phyloP scores from a whole-genome alignment of 2,329 filamentous ascomycete genomes.

The Coniochaeta sp. region DNA sequence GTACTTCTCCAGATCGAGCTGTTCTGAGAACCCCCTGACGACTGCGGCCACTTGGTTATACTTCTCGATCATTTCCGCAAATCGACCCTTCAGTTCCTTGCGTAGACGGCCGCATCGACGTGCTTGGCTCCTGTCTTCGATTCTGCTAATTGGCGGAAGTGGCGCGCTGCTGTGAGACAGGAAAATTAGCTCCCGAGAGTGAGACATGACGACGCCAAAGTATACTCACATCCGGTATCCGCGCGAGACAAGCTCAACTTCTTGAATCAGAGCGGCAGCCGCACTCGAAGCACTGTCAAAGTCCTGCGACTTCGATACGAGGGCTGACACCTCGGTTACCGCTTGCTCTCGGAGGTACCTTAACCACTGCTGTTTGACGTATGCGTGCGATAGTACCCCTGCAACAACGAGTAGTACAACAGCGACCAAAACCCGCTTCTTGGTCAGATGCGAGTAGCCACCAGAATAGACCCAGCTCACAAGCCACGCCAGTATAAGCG shows the following conservation, averaged over 20 bases:
- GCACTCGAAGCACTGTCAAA: slow-evolving; percentile 73
- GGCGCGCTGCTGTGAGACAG: slow-evolving; percentile 68
- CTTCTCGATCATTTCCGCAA: slow-evolving; percentile 61
- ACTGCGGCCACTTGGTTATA: slow-evolving; percentile 63
- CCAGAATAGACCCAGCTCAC: slow-evolving; percentile 61
- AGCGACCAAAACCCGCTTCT: slow-evolving; percentile 42
- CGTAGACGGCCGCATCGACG: slow-evolving; percentile 76
- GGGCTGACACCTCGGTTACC: slow-evolving; percentile 57
- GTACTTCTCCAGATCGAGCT: slow-evolving; percentile 81
- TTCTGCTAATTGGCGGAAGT: slow-evolving; percentile 81
- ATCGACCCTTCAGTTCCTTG: slow-evolving; percentile 61
- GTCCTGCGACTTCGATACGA: slow-evolving; percentile 69
- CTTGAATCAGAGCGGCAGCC: slow-evolving; percentile 76
- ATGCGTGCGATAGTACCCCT: slow-evolving; percentile 58
- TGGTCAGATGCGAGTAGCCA: slow-evolving; percentile 43
- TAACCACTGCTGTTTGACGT: slow-evolving; percentile 73
- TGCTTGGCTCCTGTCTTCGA: slow-evolving; percentile 75
- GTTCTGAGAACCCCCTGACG: slow-evolving; percentile 67
- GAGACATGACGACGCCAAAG: neutral
- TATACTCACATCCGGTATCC: slow-evolving; percentile 71
- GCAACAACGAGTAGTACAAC: slow-evolving; percentile 42
- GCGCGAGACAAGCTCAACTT: slow-evolving; percentile 90
- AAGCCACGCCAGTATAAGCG: slow-evolving; percentile 60
- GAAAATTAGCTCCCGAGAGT: slow-evolving; percentile 6
- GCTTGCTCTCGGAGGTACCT: slow-evolving; percentile 70